A percentile compares a stretch with the other conserved stretches of the same genome.
These are phyloP conservation scores for Arbutus unedo DNA, from an alignment of 148 eudicot genomes.

Conservation along the genomic window DNA sequence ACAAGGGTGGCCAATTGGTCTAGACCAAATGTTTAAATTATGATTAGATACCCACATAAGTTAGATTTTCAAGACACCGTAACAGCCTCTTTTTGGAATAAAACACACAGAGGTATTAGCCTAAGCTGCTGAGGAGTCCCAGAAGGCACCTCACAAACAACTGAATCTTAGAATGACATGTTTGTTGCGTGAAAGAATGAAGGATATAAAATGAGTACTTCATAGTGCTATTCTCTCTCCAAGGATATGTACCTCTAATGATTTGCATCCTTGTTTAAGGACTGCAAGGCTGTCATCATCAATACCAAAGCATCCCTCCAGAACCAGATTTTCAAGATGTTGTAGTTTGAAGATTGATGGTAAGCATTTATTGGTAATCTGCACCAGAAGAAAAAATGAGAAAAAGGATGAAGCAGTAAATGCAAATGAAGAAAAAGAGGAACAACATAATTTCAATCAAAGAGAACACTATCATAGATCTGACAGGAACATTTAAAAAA, in stretches of 20 bases:
- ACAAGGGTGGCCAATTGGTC: no score
- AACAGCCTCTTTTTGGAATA: background rate
- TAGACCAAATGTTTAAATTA: no score
- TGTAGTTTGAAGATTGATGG: slow-evolving; percentile 66
- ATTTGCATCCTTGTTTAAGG: slow-evolving; percentile 65
- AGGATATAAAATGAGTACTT: background rate
- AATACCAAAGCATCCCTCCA: slow-evolving; percentile 91
- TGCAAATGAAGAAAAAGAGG: background rate
- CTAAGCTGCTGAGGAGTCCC: no score
- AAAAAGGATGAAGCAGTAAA: slow-evolving; percentile 4
- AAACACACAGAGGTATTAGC: no score
- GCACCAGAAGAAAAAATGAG: slow-evolving; percentile 18
- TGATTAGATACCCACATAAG: no score
- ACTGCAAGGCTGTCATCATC: slow-evolving; percentile 68
- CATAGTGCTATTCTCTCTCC: background rate
- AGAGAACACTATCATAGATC: background rate
- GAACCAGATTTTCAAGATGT: slow-evolving; percentile 65
- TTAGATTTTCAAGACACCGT: no score
- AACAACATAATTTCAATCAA: background rate
- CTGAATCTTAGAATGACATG: no score
- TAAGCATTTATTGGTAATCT: slow-evolving; percentile 82
- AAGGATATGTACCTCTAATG: slow-evolving; percentile 60
- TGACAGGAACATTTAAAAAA: background rate
- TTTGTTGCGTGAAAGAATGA: no score
- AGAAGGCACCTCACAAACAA: no score